Base-by-base conservation (phyloP, 1,284 basidiomycete species). In the Cutaneotrichosporon cutaneum region DNA sequence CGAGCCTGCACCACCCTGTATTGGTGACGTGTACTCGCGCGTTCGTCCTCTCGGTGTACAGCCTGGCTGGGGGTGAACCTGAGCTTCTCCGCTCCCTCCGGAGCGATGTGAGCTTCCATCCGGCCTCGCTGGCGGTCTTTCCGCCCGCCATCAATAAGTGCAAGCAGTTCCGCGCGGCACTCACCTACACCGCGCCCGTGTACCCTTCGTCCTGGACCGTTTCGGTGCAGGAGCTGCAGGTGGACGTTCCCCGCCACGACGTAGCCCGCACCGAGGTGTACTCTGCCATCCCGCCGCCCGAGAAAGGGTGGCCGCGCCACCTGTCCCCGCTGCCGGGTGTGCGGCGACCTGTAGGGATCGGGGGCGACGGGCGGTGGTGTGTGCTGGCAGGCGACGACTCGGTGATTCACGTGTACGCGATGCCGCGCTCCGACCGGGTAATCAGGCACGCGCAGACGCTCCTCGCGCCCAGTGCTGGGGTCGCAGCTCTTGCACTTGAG, bases 141-240 rank as follows among this genome's bases (percentile, higher is more conserved):
- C 77, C 75, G 1, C 35, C 24, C 30, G 30, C 30, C 5, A 30
- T 4, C 30, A 9, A 50, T 18, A 50, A 44, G 2, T 16, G 16
- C 6, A 9, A 9, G 30, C 50, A 59, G 14, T 78, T 71, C 54
- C 70, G 72, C 16, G 76, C 72, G 0, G 68, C 72, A 10, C 58
- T 80, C 50, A 77, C 77, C 0, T 79, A 78, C 61, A 74, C 72
- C 27, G 71, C 76, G 1, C 77, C 78, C 0, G 60, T 80, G 2
- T 80, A 80, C 56, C 78, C 78, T 1, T 52, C 72, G 3, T 75
- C 77, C 10, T 80, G 78, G 78, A 79, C 75, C 1, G 67, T 78
- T 1, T 75, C 77, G 0, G 72, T 78, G 3, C 78, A 80, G 61
- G 76, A 78, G 56, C 68, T 80, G 16, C 53, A 56, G 2, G 70